phyloP scores from a whole-genome alignment of 345 rosid genomes.

The Aegle marmelos region DNA sequence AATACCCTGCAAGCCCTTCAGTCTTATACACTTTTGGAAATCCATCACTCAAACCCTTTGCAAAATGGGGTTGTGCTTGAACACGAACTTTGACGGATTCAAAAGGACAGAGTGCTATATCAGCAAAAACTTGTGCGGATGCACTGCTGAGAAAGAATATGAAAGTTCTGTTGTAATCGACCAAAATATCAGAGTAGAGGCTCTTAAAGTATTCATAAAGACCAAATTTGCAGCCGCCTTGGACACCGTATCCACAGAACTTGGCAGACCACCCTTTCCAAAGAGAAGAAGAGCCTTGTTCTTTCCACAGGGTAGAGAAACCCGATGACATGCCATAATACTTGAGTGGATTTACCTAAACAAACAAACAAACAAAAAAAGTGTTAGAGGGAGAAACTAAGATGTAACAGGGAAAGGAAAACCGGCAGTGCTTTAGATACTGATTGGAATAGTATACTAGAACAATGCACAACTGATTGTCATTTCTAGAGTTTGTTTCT shows the following conservation, averaged over 20 bases:
- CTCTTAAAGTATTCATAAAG: conserved; percentile 68
- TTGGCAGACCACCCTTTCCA: conserved; percentile 76
- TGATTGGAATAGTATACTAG: background rate
- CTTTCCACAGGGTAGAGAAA: conserved; percentile 54
- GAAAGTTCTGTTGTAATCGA: conserved; percentile 32
- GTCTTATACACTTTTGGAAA: conserved; percentile 51
- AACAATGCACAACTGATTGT: background rate
- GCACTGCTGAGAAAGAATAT: conserved; percentile 62
- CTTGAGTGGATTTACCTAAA: conserved; percentile 59
- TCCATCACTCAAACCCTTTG: conserved; percentile 61
- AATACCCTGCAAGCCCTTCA: conserved; percentile 59
- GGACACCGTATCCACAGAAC: conserved; percentile 60
- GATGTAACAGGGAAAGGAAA: background rate
- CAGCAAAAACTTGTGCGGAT: conserved; percentile 68
- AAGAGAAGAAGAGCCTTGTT: conserved; percentile 61
- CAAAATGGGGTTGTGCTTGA: conserved; percentile 56
- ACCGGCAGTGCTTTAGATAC: background rate
- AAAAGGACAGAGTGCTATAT: conserved; percentile 65
- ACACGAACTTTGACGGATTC: conserved; percentile 67
- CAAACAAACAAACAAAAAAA: background rate
- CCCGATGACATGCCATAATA: conserved; percentile 51
- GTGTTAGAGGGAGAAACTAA: background rate
- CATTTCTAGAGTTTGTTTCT: background rate
- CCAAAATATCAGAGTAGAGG: conserved; percentile 44
- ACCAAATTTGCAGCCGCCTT: conserved; percentile 70